Conservation (phyloP, 176 grass and related monocot species). For the Carex pumila region DNA sequence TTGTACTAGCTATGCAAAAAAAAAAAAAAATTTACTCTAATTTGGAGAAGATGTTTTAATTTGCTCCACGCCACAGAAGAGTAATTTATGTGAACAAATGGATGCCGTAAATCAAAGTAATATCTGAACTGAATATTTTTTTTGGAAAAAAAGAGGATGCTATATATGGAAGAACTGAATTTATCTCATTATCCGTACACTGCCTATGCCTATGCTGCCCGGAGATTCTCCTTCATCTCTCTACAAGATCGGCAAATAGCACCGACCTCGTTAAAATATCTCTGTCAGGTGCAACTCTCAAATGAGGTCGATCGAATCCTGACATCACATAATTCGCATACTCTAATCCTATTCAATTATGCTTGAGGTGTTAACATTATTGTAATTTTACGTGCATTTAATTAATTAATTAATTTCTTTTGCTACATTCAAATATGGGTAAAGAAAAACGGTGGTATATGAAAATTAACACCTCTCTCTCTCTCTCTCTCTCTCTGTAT, state of each 20-base stretch:
- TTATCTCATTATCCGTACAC: background rate
- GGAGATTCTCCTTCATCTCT: background rate
- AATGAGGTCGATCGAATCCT: background rate
- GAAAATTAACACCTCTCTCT: background rate
- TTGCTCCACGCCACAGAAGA: no score
- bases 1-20: background rate
- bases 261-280: background rate
- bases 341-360: background rate
- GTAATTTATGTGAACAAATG: background rate
- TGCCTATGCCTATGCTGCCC: background rate
- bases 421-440: background rate
- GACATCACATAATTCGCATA: background rate
- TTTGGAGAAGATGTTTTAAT: background rate
- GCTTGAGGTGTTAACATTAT: background rate
- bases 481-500: no score
- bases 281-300: background rate
- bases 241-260: background rate
- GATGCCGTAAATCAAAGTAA: background rate
- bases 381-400: background rate
- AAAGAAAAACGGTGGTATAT: background rate
- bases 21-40: no score
- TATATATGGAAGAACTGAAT: background rate
- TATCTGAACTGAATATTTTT: background rate
- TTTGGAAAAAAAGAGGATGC: background rate
- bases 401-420: background rate